These are phyloP conservation scores for Nitzschia palea DNA, from an alignment of 108 stramenopile species.

Conservation along the genomic window DNA sequence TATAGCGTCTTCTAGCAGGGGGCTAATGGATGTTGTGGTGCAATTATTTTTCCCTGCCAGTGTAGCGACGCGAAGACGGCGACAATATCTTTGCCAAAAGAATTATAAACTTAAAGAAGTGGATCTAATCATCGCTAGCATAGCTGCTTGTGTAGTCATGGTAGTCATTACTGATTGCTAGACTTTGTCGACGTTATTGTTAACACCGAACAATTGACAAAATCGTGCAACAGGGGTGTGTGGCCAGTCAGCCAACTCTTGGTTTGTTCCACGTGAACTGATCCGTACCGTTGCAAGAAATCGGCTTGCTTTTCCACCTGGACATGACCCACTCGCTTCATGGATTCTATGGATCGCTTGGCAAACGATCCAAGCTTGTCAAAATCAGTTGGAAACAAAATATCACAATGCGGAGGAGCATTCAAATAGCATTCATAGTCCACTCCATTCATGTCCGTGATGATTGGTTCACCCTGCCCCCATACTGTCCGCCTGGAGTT, in stretches of 20 bases:
- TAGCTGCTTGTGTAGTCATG: no score
- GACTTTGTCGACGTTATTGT: constrained; percentile 34
- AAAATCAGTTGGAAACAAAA: constrained; percentile 85
- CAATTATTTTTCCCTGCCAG: no score
- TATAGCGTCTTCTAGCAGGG: no score
- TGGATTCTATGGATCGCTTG: constrained; percentile 11
- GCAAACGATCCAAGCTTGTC: constrained; percentile 42
- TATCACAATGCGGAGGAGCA: constrained; percentile 63
- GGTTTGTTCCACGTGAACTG: constrained; percentile 58
- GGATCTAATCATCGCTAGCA: no score
- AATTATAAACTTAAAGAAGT: no score
- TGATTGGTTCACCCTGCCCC: constrained; percentile 67
- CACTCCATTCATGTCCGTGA: constrained; percentile 72
- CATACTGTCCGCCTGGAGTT: background rate
- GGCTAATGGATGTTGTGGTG: no score
- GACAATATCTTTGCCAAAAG: no score
- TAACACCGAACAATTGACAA: constrained; percentile 79
- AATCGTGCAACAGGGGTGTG: constrained; percentile 79
- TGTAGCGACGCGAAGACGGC: no score
- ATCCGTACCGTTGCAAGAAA: constrained; percentile 63
- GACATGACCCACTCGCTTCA: constrained; percentile 7
- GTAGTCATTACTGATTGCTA: no score
- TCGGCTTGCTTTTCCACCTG: constrained; percentile 63
- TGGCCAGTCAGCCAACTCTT: constrained; percentile 78
- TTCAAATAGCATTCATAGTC: constrained; percentile 73